These are phyloP conservation scores for Monilinia polystroma DNA, from an alignment of 2,329 filamentous ascomycete genomes.

Conservation along the genomic window DNA sequence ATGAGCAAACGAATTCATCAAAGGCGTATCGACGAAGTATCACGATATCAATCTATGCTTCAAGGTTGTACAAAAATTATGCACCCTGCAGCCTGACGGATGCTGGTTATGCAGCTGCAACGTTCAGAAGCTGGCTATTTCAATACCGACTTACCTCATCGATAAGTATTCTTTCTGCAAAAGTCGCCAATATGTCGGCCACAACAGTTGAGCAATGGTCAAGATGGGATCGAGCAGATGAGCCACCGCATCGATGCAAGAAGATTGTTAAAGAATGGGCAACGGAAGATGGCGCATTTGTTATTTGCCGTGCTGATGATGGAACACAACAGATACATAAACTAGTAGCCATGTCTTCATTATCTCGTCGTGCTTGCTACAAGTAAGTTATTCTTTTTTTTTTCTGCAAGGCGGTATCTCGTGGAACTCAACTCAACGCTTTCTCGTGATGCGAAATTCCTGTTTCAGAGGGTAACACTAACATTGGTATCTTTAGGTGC, in stretches of 20 bases:
- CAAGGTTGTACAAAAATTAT: conserved; percentile 38
- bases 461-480: conserved; percentile 17
- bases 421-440: not conserved
- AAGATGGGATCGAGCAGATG: conserved; percentile 33
- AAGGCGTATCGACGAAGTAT: conserved; percentile 9
- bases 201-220: conserved; percentile 41
- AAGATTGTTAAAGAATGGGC: conserved; percentile 39
- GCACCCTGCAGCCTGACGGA: conserved; percentile 39
- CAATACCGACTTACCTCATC: conserved; percentile 25
- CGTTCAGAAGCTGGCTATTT: conserved; percentile 32
- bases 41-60: conserved; percentile 22
- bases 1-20: conserved; percentile 15
- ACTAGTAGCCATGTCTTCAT: conserved; percentile 64
- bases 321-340: conserved; percentile 39
- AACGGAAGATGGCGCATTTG: conserved; percentile 39
- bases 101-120: conserved; percentile 40
- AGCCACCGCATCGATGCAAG: conserved; percentile 41
- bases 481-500: conserved; percentile 42
- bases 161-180: conserved; percentile 27
- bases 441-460: not conserved
- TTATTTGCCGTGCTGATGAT: conserved; percentile 43
- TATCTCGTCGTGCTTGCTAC: conserved; percentile 75
- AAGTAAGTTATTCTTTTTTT: conserved; percentile 40
- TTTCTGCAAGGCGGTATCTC: not conserved
- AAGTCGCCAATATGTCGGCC: conserved; percentile 36